Evolutionary conservation across 495 filamentous ascomycete genomes (phyloP), one percentile per base, ranked within the genome.

Genomic region (Penicillium waksmanii): DNA sequence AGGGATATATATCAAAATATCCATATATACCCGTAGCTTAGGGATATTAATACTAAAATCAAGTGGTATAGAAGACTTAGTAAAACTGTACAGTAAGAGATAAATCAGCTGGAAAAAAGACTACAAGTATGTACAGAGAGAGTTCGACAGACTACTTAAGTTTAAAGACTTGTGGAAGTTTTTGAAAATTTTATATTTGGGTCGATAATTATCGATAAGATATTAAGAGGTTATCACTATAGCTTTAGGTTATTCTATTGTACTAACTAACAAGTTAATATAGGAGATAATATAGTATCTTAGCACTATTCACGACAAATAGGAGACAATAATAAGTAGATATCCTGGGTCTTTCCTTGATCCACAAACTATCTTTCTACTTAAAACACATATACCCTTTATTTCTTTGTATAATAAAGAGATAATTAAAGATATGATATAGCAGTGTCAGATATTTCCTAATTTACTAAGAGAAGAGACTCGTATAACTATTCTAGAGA

Each of bases 1-100:
- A 35, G 59, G 6, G 59, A 62, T 15, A 62, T 62, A 13, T 62
- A 62, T 36, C 59, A 35, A 13, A 31, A 56, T 33, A 31, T 62
- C 25, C 33, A 34, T 10, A 23, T 58, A 6, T 57, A 62, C 43
- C 54, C 57, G 49, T 18, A 25, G 40, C 47, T 57, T 34, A 46
- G 47, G 27, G 55, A 62, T 48, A n/a, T 58, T 15, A 38, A 58
- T 35, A 46, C 38, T 33, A 55, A 57, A 34, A 34, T 53, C 21
- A 61, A 55, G 25, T 61, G 53, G 58, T 19, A 25, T 10, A 31
- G 43, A n/a, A 61, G 58, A 43, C 51, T 61, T 17, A 55, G 52
- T 12, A 55, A 55, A 44, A 18, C 36, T 43, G 52, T 27, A 25
- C 21, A 44, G n/a, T 23, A 27, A 23, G 52, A 55, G 21, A 38